Percentiles rank a stretch among this genome's conserved stretches.
Evolutionary conservation across 2,329 filamentous ascomycete genomes (phyloP).

Genomic region (Seiridium unicorne): DNA sequence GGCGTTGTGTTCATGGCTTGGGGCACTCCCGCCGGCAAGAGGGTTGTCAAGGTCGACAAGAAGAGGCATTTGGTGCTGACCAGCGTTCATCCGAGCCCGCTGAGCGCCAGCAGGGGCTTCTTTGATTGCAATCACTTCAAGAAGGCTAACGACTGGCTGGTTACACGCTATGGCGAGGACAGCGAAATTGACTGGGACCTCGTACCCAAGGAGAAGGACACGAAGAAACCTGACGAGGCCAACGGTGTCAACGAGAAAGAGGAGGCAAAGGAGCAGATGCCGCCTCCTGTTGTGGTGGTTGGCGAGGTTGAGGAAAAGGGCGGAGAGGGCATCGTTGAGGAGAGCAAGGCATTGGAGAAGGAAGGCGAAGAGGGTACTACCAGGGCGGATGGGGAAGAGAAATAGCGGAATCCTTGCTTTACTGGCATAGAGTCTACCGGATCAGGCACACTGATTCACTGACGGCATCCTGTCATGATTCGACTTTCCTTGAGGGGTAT

Average conservation of each 20-base stretch:
- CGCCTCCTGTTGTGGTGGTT: conserved; percentile 10
- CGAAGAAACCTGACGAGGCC: conserved; percentile 10
- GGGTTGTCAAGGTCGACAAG: conserved; percentile 71
- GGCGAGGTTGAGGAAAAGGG: conserved; percentile 22
- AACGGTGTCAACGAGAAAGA: conserved; percentile 11
- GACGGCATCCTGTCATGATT: no score
- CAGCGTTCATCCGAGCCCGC: conserved; percentile 88
- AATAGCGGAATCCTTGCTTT: background rate
- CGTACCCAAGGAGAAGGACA: conserved; percentile 26
- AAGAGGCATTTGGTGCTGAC: conserved; percentile 79
- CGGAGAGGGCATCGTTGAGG: conserved; percentile 21
- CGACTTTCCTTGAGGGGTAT: no score
- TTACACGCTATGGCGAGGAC: conserved; percentile 72
- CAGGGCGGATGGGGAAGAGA: conserved; percentile 4
- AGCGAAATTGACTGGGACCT: conserved; percentile 84
- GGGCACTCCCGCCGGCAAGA: conserved; percentile 80
- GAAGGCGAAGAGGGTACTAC: conserved; percentile 22
- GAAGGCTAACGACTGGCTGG: conserved; percentile 82
- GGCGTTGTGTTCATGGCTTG: conserved; percentile 96
- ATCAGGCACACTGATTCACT: no score
- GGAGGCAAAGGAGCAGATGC: conserved; percentile 10
- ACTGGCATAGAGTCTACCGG: no score
- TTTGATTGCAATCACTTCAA: conserved; percentile 81
- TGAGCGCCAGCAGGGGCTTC: conserved; percentile 81
- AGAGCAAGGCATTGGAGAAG: conserved; percentile 25